These are phyloP conservation scores for Pneumocystis sp. DNA, from an alignment of 1,139 yeast genomes.

Conservation along the genomic window DNA sequence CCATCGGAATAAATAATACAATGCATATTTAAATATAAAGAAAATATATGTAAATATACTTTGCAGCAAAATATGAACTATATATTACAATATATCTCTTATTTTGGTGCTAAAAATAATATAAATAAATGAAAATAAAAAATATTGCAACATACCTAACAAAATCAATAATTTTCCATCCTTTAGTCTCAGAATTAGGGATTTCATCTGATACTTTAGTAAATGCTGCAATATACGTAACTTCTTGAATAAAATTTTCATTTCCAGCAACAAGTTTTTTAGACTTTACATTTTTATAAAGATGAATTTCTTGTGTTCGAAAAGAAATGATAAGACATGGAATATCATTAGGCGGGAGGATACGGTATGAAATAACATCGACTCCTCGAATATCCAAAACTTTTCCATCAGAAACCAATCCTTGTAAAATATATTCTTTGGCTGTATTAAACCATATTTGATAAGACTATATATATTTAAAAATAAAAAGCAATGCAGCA, in stretches of 20 bases:
- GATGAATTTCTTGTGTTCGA: slow-evolving; percentile 89
- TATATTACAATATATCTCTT: neutral
- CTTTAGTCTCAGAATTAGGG: slow-evolving; percentile 81
- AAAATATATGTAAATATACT: neutral
- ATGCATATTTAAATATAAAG: neutral
- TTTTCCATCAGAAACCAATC: slow-evolving; percentile 78
- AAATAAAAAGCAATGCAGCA: neutral
- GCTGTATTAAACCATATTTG: slow-evolving; percentile 91
- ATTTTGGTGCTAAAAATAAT: neutral
- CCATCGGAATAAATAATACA: neutral
- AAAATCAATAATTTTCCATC: slow-evolving; percentile 93
- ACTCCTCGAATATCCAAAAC: slow-evolving; percentile 92
- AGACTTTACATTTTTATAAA: slow-evolving; percentile 76
- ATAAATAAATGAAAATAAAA: neutral
- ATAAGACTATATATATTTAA: slow-evolving; percentile 35
- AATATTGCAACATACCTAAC: slow-evolving; percentile 34
- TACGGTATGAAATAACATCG: slow-evolving; percentile 77
- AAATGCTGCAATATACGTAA: slow-evolving; percentile 90
- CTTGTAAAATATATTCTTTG: slow-evolving; percentile 84
- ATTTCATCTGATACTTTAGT: slow-evolving; percentile 87
- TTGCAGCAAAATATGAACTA: neutral
- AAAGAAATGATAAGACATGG: slow-evolving; percentile 93
- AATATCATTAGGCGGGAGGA: slow-evolving; percentile 77
- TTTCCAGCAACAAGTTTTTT: slow-evolving; percentile 95
- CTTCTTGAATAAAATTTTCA: slow-evolving; percentile 81